Evolutionary conservation across 768 basidiomycete genomes (phyloP), one percentile per base, ranked within the genome.

Genomic region (Tephrocybe sp.): DNA sequence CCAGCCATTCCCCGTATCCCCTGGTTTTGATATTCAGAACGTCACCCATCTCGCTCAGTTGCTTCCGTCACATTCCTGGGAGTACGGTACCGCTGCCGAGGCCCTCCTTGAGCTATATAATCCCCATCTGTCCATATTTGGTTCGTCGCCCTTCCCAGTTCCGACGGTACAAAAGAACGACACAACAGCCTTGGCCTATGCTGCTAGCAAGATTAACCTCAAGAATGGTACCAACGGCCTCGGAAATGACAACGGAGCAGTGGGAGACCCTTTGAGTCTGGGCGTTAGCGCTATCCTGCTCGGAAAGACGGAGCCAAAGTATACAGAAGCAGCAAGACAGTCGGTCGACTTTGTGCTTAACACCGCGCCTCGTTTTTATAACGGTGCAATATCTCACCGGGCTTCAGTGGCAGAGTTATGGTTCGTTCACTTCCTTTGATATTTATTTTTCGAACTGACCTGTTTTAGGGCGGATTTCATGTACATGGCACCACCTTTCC

Each of bases 401-500:
- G 61, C 56, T 2, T 58, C 58, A 28, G 55, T 64, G 10, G 55
- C 73, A 17, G 76, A 77, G 42, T 62, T 78, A 7, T 79, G 77
- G 77, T 77, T 43, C 54, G 69, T 56, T 5, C 2, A 15, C 3
- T 4, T 14, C 7, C 3, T 21, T 39, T 18, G 10, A 5, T 11
- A 5, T 28, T 40, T 36, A 26, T 50, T 46, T 8, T n/a, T 47
- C 2, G 38, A 14, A 28, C 28, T 12, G 14, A 18, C 10, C 25
- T 14, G 17, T 45, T 50, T 15, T 48, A 77, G 76, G 75, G 71
- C 75, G 15, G 76, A 80, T 60, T 80, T 73, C 53, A 60, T 78
- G 17, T 80, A 76, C 61, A 80, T 78, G 78, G 75, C 69, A 2
- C 78, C 78, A 8, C 77, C 78, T 0, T 78, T 78, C 62, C 61